A percentile compares a stretch with the other conserved stretches of the same genome.
phyloP scores from a whole-genome alignment of 2,329 filamentous ascomycete species.

The Colletotrichum sp. region DNA sequence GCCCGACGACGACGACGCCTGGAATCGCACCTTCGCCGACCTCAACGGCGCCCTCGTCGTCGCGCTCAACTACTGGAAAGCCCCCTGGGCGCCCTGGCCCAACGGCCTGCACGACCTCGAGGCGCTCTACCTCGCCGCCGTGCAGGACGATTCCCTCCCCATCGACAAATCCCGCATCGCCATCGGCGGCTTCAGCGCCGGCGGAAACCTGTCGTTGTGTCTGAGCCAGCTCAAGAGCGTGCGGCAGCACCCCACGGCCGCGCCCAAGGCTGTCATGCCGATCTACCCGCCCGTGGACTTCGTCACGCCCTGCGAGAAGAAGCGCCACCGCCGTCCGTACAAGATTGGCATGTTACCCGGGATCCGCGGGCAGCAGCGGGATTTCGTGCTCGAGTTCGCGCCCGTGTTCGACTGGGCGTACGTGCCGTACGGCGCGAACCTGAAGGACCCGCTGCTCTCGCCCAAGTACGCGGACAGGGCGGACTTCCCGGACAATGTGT shows the following conservation, averaged over 20 bases:
- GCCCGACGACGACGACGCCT: constrained; percentile 49
- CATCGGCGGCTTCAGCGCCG: constrained; percentile 55
- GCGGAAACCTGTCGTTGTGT: constrained; percentile 51
- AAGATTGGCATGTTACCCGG: constrained; percentile 23
- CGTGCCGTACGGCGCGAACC: constrained; percentile 32
- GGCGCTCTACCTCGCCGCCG: constrained; percentile 43
- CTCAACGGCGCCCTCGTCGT: constrained; percentile 46
- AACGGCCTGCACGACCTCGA: constrained; percentile 47
- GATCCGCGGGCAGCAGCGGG: constrained; percentile 19
- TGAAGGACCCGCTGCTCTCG: constrained; percentile 35
- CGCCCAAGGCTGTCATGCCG: constrained; percentile 39
- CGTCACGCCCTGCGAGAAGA: constrained; percentile 26
- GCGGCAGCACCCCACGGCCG: constrained; percentile 22
- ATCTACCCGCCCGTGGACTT: constrained; percentile 47
- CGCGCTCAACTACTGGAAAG: constrained; percentile 53
- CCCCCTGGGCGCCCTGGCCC: constrained; percentile 50
- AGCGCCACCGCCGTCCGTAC: constrained; percentile 28
- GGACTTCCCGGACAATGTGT: constrained; percentile 37
- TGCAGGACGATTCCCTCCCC: constrained; percentile 48
- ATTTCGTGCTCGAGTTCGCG: constrained; percentile 24
- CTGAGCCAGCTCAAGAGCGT: constrained; percentile 43
- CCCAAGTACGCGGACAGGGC: constrained; percentile 34
- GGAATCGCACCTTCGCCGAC: constrained; percentile 48
- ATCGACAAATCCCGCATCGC: constrained; percentile 47
- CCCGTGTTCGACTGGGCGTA: constrained; percentile 38